Evolutionary conservation across 2,329 filamentous ascomycete species (phyloP).

Genomic region (Cryphonectria parasitica): DNA sequence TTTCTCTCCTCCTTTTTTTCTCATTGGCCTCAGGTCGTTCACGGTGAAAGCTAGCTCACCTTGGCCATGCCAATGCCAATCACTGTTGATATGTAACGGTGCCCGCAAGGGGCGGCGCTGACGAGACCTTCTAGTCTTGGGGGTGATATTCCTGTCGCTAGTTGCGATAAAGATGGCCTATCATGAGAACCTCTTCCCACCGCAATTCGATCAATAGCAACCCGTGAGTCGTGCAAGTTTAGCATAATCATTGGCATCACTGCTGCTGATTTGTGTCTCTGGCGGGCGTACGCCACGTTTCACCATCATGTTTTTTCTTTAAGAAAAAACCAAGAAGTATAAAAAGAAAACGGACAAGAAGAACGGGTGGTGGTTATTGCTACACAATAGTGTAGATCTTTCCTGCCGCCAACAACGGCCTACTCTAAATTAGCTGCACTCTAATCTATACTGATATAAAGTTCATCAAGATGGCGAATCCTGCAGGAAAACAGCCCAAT

Average conservation of each 20-base stretch:
- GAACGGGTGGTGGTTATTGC: slow-evolving; percentile 13
- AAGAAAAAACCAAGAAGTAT: background rate
- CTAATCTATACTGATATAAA: background rate
- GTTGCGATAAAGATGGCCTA: background rate
- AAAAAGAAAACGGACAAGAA: background rate
- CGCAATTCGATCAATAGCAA: background rate
- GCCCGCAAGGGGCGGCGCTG: background rate
- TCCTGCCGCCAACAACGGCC: background rate
- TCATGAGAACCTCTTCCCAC: background rate
- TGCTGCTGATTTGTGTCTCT: slow-evolving; percentile 15
- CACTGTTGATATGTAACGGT: slow-evolving; percentile 8
- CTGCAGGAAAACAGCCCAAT: background rate
- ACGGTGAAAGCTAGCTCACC: background rate
- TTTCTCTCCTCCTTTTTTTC: background rate
- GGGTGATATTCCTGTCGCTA: background rate
- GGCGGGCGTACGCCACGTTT: slow-evolving; percentile 23
- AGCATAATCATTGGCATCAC: background rate
- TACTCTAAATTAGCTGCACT: background rate
- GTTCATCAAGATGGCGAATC: slow-evolving; percentile 3
- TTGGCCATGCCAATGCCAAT: background rate
- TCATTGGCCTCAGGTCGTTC: background rate
- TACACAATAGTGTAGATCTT: background rate
- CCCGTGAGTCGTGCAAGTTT: background rate
- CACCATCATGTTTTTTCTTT: slow-evolving; percentile 1
- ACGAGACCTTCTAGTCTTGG: background rate